A percentile compares a stretch with the other conserved stretches of the same genome.
Evolutionary conservation across 176 grass and related monocot species (phyloP).

Genomic region (Avena atlantica): DNA sequence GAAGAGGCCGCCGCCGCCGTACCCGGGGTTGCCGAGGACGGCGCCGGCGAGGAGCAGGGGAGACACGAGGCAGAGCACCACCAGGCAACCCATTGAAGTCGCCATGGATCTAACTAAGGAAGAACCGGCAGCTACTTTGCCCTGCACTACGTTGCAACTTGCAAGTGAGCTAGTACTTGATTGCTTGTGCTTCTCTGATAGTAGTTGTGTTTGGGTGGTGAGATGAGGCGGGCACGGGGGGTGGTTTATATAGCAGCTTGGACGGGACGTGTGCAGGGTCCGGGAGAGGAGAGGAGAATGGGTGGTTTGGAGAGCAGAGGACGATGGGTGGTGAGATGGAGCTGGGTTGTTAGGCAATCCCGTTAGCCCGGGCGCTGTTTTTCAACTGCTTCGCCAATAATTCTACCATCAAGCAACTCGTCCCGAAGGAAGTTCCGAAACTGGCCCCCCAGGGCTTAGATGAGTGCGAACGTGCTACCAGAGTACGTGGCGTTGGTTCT

Average conservation of each 20-base stretch:
- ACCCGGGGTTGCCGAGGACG: slow-evolving; percentile 42
- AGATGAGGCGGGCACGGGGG: slow-evolving; percentile 27
- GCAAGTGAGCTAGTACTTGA: not conserved
- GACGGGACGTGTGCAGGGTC: not conserved
- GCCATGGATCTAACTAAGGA: slow-evolving; percentile 44
- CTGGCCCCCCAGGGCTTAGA: not conserved
- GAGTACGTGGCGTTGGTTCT: not conserved
- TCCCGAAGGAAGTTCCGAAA: not conserved
- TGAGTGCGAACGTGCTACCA: not conserved
- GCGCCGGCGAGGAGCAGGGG: slow-evolving; percentile 49
- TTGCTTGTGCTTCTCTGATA: slow-evolving; percentile 14
- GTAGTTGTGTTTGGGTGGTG: not conserved
- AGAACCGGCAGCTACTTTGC: not conserved
- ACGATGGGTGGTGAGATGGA: slow-evolving; percentile 36
- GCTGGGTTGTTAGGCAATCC: slow-evolving; percentile 52
- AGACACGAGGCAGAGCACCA: slow-evolving; percentile 55
- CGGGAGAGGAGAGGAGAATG: not conserved
- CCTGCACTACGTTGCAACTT: not conserved
- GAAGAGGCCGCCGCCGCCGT: slow-evolving; percentile 41
- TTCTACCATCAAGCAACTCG: slow-evolving; percentile 17
- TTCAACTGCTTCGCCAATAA: slow-evolving; percentile 34
- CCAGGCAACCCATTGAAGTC: slow-evolving; percentile 47
- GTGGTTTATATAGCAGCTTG: slow-evolving; percentile 45
- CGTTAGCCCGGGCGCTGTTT: slow-evolving; percentile 15
- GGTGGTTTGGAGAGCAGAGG: slow-evolving; percentile 31